These are phyloP conservation scores for Lepiota brunneoincarnata DNA, from an alignment of 768 basidiomycete genomes.

Conservation along the genomic window DNA sequence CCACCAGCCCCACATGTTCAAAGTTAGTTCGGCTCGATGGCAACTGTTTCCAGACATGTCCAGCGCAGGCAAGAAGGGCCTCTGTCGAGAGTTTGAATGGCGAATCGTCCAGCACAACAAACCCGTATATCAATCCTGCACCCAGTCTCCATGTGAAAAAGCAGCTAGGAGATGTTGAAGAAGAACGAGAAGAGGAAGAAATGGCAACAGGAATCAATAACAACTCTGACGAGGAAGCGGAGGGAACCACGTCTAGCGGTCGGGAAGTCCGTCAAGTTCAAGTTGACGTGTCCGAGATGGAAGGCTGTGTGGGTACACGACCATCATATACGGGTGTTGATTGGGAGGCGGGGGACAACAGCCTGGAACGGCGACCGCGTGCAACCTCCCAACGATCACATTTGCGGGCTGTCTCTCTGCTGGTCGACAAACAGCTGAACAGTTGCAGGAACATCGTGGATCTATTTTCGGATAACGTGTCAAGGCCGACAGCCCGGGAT, in stretches of 20 bases:
- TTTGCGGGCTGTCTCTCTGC: slow-evolving; percentile 2
- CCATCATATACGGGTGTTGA: background rate
- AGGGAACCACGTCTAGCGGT: background rate
- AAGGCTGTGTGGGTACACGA: slow-evolving; percentile 8
- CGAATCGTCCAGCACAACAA: slow-evolving; percentile 19
- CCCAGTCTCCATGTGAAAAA: slow-evolving; percentile 25
- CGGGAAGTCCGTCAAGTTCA: background rate
- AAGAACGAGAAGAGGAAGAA: slow-evolving; percentile 2
- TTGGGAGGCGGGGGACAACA: too few relatives aligned
- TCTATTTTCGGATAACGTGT: slow-evolving; percentile 4
- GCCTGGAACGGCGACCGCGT: background rate
- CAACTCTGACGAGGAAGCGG: background rate
- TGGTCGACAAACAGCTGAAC: slow-evolving; percentile 1
- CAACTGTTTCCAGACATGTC: background rate
- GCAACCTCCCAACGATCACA: slow-evolving; percentile 8
- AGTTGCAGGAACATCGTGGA: slow-evolving; percentile 6
- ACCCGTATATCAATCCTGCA: slow-evolving; percentile 48
- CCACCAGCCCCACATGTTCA: slow-evolving; percentile 1
- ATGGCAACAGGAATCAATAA: background rate
- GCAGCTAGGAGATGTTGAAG: background rate
- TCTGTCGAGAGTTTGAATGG: slow-evolving; percentile 11
- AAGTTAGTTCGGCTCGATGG: background rate
- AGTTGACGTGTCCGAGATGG: slow-evolving; percentile 2
- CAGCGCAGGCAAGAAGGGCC: slow-evolving; percentile 8
- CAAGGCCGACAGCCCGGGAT: background rate